A percentile compares a stretch with the other conserved stretches of the same genome.
These are phyloP conservation scores for Phylloporus sp. DNA, from an alignment of 768 basidiomycete species.

Conservation along the genomic window DNA sequence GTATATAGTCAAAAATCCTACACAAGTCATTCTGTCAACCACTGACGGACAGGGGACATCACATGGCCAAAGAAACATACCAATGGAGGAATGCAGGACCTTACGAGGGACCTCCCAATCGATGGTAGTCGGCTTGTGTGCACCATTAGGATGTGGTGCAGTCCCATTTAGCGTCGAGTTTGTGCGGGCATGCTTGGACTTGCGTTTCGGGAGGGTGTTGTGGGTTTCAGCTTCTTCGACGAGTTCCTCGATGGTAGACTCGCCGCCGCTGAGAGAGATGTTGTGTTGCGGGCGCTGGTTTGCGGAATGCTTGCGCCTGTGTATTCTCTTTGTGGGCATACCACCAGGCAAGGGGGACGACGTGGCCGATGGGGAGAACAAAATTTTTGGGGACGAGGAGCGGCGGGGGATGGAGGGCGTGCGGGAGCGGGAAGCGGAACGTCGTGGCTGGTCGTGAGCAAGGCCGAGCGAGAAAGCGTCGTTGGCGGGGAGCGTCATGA, in stretches of 20 bases:
- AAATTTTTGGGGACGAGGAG: slow-evolving; percentile 47
- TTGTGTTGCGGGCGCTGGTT: slow-evolving; percentile 24
- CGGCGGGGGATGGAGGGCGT: slow-evolving; percentile 32
- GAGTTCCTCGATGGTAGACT: slow-evolving; percentile 23
- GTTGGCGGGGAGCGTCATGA: slow-evolving; percentile 34
- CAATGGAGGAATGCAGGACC: slow-evolving; percentile 82
- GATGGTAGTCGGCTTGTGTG: slow-evolving; percentile 27
- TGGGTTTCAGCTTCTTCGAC: slow-evolving; percentile 20
- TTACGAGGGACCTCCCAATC: slow-evolving; percentile 94
- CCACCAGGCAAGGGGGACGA: slow-evolving; percentile 23
- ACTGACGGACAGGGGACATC: background rate
- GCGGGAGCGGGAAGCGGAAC: slow-evolving; percentile 22
- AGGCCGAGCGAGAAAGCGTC: slow-evolving; percentile 35
- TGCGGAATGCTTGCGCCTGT: slow-evolving; percentile 19
- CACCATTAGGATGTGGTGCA: slow-evolving; percentile 1
- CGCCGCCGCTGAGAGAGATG: slow-evolving; percentile 7
- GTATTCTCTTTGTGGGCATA: slow-evolving; percentile 38
- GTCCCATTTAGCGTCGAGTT: slow-evolving; percentile 7
- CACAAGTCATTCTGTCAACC: slow-evolving; percentile 6
- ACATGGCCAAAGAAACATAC: slow-evolving; percentile 41
- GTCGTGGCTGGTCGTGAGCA: slow-evolving; percentile 33
- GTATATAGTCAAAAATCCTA: slow-evolving; percentile 63
- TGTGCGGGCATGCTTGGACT: slow-evolving; percentile 9
- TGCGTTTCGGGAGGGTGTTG: slow-evolving; percentile 19
- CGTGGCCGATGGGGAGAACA: slow-evolving; percentile 30